Evolutionary conservation across 148 eudicot genomes (phyloP), one percentile per base, ranked within the genome.

Genomic region (Beta vulgaris): DNA sequence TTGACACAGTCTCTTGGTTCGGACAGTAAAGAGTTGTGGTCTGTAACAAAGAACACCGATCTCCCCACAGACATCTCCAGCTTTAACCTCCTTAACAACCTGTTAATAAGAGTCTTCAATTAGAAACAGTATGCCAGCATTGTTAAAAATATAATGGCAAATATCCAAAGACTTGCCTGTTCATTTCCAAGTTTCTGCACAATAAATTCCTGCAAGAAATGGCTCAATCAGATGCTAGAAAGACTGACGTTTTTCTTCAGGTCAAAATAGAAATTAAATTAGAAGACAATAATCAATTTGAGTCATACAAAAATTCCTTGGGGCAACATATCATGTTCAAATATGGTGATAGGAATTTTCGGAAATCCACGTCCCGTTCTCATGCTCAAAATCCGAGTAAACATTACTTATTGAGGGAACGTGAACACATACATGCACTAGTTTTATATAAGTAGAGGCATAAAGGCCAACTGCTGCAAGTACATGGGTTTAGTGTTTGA

Each of bases 1-100:
- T 78, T 93, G 93, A 68, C 87, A 82, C 72, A 91, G 61, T 40
- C 92, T 78, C 83, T 84, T 93, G 26, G 98, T 93, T 3, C 96
- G 91, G 42, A 88, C 82, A 29, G 98, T 93, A 65, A 88, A 89
- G 14, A 85, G 79, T 51, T 93, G 96, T 11, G 97, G 96, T 73
- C 88, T 83, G 71, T 86, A 93, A 75, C 98, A 91, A 31, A 93
- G 93, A 43, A 91, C 93, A 39, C 92, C 91, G 26, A 88, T 84
- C 83, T 93, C 98, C 46, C 98, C 97, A 70, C 84, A 89, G 3
- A 91, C 83, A 72, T 84, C 94, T 68, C 97, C 98, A 23, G 89
- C 36, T 60, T 79, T 85, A 43, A 80, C 74, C 69, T 84, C 87
- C 63, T 84, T 85, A 46, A 90, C 80, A 69, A 86, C 78, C 97